A percentile compares a stretch with the other conserved stretches of the same genome.
Evolutionary conservation across 805 yeast genomes (phyloP).

Genomic region (Helenozyma rhizophorensis): DNA sequence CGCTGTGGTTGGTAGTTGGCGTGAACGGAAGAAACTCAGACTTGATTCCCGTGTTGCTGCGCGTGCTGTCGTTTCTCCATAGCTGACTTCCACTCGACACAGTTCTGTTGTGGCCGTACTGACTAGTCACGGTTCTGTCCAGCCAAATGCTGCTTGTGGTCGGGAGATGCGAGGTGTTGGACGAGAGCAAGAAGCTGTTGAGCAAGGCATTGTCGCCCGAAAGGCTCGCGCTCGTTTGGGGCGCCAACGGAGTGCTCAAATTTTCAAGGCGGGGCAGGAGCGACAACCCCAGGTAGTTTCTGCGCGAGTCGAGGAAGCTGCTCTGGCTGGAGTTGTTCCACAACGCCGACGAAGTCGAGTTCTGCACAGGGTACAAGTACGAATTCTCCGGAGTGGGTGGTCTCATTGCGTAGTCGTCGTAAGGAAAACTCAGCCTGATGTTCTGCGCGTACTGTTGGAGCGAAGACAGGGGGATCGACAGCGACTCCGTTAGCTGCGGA

Average conservation of each 20-base stretch:
- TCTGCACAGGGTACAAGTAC: slow-evolving; percentile 4
- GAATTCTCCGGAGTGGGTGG: slow-evolving; percentile 1
- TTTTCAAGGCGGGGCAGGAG: slow-evolving; percentile 4
- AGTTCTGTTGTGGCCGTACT: slow-evolving; percentile 9
- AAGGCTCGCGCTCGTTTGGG: slow-evolving; percentile 7
- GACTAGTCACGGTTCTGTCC: slow-evolving; percentile 8
- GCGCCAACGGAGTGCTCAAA: slow-evolving; percentile 8
- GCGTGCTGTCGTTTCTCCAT: slow-evolving; percentile 10
- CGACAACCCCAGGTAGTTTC: slow-evolving; percentile 8
- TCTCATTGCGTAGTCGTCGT: slow-evolving; percentile 2
- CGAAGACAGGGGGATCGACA: slow-evolving; percentile 1
- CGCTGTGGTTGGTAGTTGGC: background rate
- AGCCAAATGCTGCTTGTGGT: slow-evolving; percentile 15
- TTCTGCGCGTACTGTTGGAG: slow-evolving; percentile 7
- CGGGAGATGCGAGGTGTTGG: background rate
- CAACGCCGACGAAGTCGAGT: slow-evolving; percentile 2
- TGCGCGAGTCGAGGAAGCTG: slow-evolving; percentile 8
- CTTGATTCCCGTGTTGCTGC: slow-evolving; percentile 4
- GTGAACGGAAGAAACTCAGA: slow-evolving; percentile 15
- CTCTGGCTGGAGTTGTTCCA: slow-evolving; percentile 12
- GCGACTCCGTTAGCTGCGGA: background rate
- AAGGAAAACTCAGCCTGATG: slow-evolving; percentile 6
- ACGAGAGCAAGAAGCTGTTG: slow-evolving; percentile 9
- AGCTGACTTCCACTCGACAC: slow-evolving; percentile 11
- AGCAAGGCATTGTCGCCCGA: slow-evolving; percentile 7